Percentiles rank a stretch among this genome's conserved stretches.
Conservation (phyloP, 306 rosid genomes). For the Inga leiocalycina region DNA sequence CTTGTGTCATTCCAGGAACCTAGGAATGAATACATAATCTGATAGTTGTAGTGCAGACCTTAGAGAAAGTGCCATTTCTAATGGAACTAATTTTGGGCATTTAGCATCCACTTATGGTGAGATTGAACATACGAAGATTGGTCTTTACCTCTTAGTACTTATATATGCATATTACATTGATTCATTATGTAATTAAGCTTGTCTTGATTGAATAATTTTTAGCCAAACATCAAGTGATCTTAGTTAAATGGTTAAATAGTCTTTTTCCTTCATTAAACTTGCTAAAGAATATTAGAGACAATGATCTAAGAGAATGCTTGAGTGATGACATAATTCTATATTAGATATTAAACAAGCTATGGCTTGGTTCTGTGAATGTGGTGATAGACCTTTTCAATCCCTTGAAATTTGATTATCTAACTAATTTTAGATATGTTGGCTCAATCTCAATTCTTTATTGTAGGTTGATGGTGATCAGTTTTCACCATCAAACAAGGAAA, state of each 20-base stretch:
- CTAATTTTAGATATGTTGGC: slow-evolving; percentile 19
- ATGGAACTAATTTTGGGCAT: slow-evolving; percentile 27
- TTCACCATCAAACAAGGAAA: slow-evolving; percentile 53
- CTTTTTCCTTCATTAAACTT: slow-evolving; percentile 52
- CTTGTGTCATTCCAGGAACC: slow-evolving; percentile 34
- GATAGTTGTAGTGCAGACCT: slow-evolving; percentile 33
- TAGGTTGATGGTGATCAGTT: slow-evolving; percentile 51
- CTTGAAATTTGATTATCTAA: slow-evolving; percentile 18
- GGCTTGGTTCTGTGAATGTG: slow-evolving; percentile 57
- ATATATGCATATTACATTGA: slow-evolving; percentile 6
- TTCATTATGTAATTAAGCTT: slow-evolving; percentile 19
- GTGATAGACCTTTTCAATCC: slow-evolving; percentile 39
- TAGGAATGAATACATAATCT: slow-evolving; percentile 51
- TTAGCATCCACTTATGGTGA: slow-evolving; percentile 36
- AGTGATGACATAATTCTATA: slow-evolving; percentile 61
- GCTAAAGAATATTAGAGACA: slow-evolving; percentile 56
- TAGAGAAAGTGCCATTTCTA: slow-evolving; percentile 35
- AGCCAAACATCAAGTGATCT: slow-evolving; percentile 55
- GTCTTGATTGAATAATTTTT: slow-evolving; percentile 28
- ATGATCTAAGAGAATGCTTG: slow-evolving; percentile 64
- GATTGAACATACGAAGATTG: slow-evolving; percentile 46
- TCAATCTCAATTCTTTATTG: slow-evolving; percentile 31
- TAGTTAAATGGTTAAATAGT: slow-evolving; percentile 67
- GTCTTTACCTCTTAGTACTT: slow-evolving; percentile 16
- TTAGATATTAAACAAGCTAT: slow-evolving; percentile 59